Conservation (phyloP, 108 stramenopile species). For the Pseudonitzschia pungens region DNA sequence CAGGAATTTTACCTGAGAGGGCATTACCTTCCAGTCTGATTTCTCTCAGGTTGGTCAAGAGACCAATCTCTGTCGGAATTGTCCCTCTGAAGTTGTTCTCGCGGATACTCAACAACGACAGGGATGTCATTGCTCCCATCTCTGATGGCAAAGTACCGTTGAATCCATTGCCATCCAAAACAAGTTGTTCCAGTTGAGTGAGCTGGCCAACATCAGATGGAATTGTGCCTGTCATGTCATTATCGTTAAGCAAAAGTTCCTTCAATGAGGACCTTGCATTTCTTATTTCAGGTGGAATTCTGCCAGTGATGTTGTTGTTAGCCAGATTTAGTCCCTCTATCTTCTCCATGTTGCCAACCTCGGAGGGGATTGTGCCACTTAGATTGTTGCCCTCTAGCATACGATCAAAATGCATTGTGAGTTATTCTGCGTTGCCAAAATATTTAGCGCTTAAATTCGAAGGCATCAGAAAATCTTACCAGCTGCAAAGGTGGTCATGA, state of each 20-base stretch:
- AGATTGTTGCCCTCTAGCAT: background rate
- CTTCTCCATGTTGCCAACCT: background rate
- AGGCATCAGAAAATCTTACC: background rate
- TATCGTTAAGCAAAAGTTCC: background rate
- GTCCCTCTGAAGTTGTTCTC: slow-evolving; percentile 44
- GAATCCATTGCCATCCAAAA: slow-evolving; percentile 34
- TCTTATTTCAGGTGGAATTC: background rate
- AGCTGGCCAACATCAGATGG: background rate
- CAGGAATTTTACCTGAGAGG: background rate
- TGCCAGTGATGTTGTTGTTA: background rate
- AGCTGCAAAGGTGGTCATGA: background rate
- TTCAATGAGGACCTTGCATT: background rate
- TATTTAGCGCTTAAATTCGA: too few species aligned
- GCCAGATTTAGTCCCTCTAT: background rate
- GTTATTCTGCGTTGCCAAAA: background rate
- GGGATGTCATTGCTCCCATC: slow-evolving; percentile 30
- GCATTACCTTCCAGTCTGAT: background rate
- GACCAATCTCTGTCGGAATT: slow-evolving; percentile 52
- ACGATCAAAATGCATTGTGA: background rate
- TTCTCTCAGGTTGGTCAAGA: slow-evolving; percentile 28
- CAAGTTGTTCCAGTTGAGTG: background rate
- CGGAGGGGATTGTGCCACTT: background rate
- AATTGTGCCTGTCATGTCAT: background rate
- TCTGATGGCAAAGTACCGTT: slow-evolving; percentile 46
- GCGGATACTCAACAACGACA: slow-evolving; percentile 13